phyloP scores from a whole-genome alignment of 495 filamentous ascomycete species.

The Penicillium manginii region DNA sequence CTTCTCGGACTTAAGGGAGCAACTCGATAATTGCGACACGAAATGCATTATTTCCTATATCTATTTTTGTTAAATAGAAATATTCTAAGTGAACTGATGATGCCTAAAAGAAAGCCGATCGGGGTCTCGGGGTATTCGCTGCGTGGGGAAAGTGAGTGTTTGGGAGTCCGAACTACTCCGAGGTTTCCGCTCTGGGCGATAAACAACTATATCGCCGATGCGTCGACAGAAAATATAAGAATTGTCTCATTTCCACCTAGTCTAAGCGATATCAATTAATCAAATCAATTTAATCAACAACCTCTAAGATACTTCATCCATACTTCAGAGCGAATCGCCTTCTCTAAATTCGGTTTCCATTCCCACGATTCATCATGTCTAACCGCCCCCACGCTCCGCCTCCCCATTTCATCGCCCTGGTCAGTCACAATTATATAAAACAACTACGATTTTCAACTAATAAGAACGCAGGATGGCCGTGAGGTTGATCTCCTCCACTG shows the following conservation, averaged over 20 bases:
- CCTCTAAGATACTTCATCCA: not conserved
- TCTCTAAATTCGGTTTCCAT: not conserved
- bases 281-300: not conserved
- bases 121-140: not conserved
- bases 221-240: not conserved
- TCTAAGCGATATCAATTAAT: not conserved
- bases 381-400: constrained; percentile 9
- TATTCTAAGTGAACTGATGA: not conserved
- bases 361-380: constrained; percentile 11
- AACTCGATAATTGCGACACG: not conserved
- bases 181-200: not conserved
- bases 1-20: not conserved
- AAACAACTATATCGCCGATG: not conserved
- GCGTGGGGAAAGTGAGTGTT: not conserved
- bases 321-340: not conserved
- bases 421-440: not conserved
- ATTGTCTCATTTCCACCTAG: not conserved
- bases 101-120: not conserved
- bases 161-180: not conserved
- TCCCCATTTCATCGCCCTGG: not conserved
- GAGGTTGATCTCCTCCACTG: constrained; percentile 70
- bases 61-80: not conserved
- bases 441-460: not conserved
- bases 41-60: not conserved
- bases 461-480: constrained; percentile 57